These are phyloP conservation scores for Ceriops tagal DNA, from an alignment of 345 rosid genomes.

Conservation along the genomic window DNA sequence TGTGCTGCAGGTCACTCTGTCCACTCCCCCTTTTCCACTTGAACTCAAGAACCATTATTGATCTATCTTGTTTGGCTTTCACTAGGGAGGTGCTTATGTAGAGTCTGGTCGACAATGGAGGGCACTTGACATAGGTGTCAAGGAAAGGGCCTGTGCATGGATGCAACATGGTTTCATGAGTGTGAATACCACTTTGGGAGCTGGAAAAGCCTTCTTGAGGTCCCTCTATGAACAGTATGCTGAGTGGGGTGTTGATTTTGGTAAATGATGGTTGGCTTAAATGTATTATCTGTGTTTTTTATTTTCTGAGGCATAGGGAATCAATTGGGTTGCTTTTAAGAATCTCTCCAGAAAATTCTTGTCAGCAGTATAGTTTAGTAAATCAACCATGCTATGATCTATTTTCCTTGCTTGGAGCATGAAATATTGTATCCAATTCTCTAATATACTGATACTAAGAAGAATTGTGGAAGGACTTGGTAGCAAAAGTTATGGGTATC, in stretches of 20 bases:
- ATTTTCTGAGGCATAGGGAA: neutral
- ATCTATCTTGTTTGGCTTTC: conserved; percentile 17
- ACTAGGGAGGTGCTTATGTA: conserved; percentile 58
- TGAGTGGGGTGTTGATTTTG: conserved; percentile 94
- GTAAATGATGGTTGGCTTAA: conserved; percentile 34
- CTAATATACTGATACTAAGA: no score
- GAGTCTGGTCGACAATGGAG: conserved; percentile 62
- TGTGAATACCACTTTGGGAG: conserved; percentile 62
- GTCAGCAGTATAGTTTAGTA: no score
- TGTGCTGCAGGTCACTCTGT: no score
- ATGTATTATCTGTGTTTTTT: neutral
- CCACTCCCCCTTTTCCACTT: neutral
- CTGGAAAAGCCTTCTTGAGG: conserved; percentile 83
- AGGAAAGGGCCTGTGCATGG: conserved; percentile 89
- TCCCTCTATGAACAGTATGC: conserved; percentile 81
- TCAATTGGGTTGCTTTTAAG: neutral
- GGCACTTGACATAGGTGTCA: conserved; percentile 73
- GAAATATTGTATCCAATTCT: no score
- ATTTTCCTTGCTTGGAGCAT: no score
- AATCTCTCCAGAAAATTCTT: neutral
- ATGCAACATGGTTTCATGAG: conserved; percentile 92
- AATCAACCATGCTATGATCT: no score
- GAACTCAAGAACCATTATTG: neutral
- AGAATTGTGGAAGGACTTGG: neutral
- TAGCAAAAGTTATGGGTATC: neutral